phyloP scores from a whole-genome alignment of 805 yeast genomes.

The Scheffersomyces spartinae region DNA sequence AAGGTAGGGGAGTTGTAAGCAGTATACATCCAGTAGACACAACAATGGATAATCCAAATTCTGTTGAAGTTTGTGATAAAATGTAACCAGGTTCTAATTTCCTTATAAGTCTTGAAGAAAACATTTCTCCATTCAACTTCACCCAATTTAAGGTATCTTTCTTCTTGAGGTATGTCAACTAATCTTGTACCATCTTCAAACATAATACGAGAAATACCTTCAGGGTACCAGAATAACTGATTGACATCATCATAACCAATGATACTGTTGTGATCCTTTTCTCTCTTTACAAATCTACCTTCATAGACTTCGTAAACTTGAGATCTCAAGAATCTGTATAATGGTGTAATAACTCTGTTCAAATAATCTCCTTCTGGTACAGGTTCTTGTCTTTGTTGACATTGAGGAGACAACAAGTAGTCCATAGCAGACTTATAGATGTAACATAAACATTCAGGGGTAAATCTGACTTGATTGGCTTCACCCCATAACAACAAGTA shows the following conservation, averaged over 20 bases:
- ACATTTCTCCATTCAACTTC: constrained; percentile 88
- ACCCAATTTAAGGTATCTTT: constrained; percentile 81
- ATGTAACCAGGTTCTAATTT: constrained; percentile 96
- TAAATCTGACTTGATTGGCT: constrained; percentile 89
- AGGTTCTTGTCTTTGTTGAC: constrained; percentile 78
- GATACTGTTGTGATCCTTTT: constrained; percentile 68
- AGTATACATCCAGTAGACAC: constrained; percentile 88
- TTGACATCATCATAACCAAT: constrained; percentile 97
- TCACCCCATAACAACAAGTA: constrained; percentile 81
- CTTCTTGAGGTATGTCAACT: constrained; percentile 80
- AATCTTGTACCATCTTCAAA: constrained; percentile 88
- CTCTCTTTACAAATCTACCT: constrained; percentile 77
- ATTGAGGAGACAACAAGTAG: constrained; percentile 77
- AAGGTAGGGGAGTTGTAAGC: constrained; percentile 88
- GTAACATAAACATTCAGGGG: constrained; percentile 74
- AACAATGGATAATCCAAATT: constrained; percentile 91
- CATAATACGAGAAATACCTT: constrained; percentile 88
- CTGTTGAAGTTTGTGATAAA: constrained; percentile 91
- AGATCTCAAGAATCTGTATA: constrained; percentile 68
- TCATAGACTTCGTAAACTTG: constrained; percentile 75
- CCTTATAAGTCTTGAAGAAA: constrained; percentile 92
- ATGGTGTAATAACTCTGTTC: constrained; percentile 85
- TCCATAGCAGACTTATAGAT: constrained; percentile 92
- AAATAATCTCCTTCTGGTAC: constrained; percentile 86
- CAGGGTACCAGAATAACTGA: constrained; percentile 99